Evolutionary conservation across 371 early-diverging fungal genomes (phyloP).

Genomic region (Mucor piriformis): DNA sequence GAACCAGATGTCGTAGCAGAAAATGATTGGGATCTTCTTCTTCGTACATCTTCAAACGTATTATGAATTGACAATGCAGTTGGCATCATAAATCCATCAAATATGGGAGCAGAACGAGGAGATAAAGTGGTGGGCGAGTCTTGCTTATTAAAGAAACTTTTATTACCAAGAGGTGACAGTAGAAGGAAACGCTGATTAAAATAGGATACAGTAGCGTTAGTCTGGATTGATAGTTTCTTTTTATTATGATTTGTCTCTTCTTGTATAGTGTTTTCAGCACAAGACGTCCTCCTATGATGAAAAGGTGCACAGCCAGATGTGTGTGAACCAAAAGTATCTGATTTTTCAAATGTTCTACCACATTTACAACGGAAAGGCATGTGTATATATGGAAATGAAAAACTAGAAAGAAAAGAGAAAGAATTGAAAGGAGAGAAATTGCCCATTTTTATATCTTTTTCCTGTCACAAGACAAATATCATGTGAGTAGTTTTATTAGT

Average conservation of each 20-base stretch:
- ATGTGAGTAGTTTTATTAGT: background rate
- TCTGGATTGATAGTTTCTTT: background rate
- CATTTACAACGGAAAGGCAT: slow-evolving; percentile 60
- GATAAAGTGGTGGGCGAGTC: background rate
- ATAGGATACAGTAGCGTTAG: background rate
- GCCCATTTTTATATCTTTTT: background rate
- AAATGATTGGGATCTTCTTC: slow-evolving; percentile 47
- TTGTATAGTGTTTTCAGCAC: background rate
- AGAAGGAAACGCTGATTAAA: background rate
- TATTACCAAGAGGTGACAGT: background rate
- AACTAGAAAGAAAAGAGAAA: slow-evolving; percentile 19
- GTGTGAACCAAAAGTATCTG: slow-evolving; percentile 51
- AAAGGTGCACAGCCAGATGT: slow-evolving; percentile 54
- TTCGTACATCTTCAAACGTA: slow-evolving; percentile 50
- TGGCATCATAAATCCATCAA: slow-evolving; percentile 39
- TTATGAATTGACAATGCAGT: slow-evolving; percentile 48
- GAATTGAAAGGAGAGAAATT: background rate
- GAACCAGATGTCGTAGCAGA: background rate
- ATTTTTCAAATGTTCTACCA: slow-evolving; percentile 56
- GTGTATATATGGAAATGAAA: slow-evolving; percentile 17
- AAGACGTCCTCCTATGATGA: slow-evolving; percentile 44
- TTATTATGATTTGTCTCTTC: background rate
- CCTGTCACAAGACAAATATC: background rate
- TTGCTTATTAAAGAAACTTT: background rate
- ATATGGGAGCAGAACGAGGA: slow-evolving; percentile 12